These are phyloP conservation scores for Neopestalotiopsis clavispora DNA, from an alignment of 2,329 filamentous ascomycete species.

Conservation along the genomic window DNA sequence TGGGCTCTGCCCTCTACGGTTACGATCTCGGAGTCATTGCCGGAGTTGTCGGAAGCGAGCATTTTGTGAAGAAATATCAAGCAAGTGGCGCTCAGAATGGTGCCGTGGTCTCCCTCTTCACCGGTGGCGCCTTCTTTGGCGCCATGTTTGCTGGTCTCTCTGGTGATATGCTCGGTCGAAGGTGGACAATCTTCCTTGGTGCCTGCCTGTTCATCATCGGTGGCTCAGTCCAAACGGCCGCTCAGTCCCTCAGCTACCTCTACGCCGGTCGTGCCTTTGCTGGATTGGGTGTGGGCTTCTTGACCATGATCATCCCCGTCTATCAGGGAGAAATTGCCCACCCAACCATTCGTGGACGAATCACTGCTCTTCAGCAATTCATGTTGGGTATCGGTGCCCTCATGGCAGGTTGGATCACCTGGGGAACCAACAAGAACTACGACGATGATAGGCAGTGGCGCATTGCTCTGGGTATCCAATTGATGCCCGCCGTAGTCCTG, in stretches of 20 bases:
- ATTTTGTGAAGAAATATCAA: conserved; percentile 47
- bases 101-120: conserved; percentile 79
- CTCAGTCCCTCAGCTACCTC: conserved; percentile 61
- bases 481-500: conserved; percentile 68
- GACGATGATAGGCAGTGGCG: conserved; percentile 49
- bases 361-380: conserved; percentile 80
- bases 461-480: conserved; percentile 71
- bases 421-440: conserved; percentile 50
- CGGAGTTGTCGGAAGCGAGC: conserved; percentile 54
- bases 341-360: conserved; percentile 75
- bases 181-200: conserved; percentile 74
- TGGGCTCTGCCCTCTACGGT: conserved; percentile 59
- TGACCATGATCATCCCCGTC: conserved; percentile 55
- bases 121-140: conserved; percentile 69
- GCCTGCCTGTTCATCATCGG: conserved; percentile 74
- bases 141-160: conserved; percentile 61
- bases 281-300: conserved; percentile 61
- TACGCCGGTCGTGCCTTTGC: conserved; percentile 74
- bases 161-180: conserved; percentile 64
- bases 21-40: conserved; percentile 61
- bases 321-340: conserved; percentile 84
- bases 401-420: conserved; percentile 75
- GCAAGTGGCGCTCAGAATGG: conserved; percentile 51
- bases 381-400: conserved; percentile 81
- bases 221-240: conserved; percentile 75